Base-by-base conservation (phyloP, 228 moss, liverwort and hornwort genomes). In the Sphagnum magellanicum region DNA sequence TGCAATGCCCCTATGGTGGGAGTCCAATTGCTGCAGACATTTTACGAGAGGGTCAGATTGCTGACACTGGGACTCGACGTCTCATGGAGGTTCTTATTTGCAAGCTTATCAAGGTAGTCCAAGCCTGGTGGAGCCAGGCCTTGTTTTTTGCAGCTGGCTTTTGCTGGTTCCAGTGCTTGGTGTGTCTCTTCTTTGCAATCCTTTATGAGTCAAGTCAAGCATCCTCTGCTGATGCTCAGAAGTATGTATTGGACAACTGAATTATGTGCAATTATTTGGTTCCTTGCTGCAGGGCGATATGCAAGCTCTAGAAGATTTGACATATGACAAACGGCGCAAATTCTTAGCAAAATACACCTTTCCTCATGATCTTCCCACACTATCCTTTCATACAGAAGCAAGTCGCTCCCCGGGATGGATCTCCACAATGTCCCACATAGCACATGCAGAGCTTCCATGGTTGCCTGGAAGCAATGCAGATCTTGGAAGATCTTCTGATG, bases 381-480 rank as follows among this genome's bases (percentile, higher is more conserved):
- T 98, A 63, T 92, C 84, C 62, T 98, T 98, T 71, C 98, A 98
- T 32, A 94, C 94, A 0, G 94, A 94, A 76, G 98, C 94, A 52
- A 94, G 92, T 71, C 84, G 92, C 62, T 78, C 92, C 53, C 81
- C 90, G 8, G 83, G 90, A 63, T 93, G 88, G 46, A 75, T 94
- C 53, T 89, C 94, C 11, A 89, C 92, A 66, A 92, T 98, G 92
- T 94, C 93, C 13, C 94, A 92, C 5, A 85, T 97, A 75, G 97
- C 93, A n/a, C 93, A 93, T 68, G 93, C 97, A 57, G 90, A 88
- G 79, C 84, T 97, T 50, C 93, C 97, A n/a, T 93, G 97, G 97
- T 68, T 90, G 10, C 88, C 93, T 8, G 81, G 87, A 62, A 69
- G 76, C 50, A 74, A 77, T 61, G 75, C 70, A 74, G 68, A 74